Base-by-base conservation (phyloP, 2,329 filamentous ascomycete species). In the Penicillium brasilianum region DNA sequence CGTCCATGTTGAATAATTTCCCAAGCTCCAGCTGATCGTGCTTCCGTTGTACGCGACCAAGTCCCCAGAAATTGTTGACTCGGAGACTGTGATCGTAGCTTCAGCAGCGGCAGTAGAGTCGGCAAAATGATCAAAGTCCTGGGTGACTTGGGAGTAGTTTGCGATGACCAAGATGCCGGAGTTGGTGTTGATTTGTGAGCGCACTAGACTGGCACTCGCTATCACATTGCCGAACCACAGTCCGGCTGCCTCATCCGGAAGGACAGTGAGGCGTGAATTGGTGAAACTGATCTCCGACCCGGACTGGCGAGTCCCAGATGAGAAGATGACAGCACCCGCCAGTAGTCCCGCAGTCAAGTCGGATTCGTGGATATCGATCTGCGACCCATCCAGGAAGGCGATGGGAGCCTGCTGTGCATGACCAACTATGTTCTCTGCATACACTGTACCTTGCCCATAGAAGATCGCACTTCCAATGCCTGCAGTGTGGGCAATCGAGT, bases 221-320 rank as follows among this genome's bases (percentile, higher is more conserved):
- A 60, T 60, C n/a, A 57, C 53, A 48, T 60, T 57, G 3, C 58
- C 58, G 46, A 57, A 57, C 58, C 48, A 60, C 5, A 60, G 37
- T 3, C 53, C 53, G 2, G 53, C 58, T 32, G 36, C 53, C 18
- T 41, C 48, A 2, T 52, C 48, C 1, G 52, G 36, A 18, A 43
- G 37, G 7, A 51, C 46, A 10, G 46, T 25, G 3, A 60, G 36
- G 14, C 46, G 20, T 14, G 53, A 52, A 13, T 53, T 34, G 9
- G 37, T 48, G 1, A 60, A 46, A 22, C 13, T 56, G 39, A 57
- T 22, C 11, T 28, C 3, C 1, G 53, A 56, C 7, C 58, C 58
- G 13, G 52, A 56, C n/a, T 37, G n/a, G 4, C 53, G 53, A n/a
- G 36, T 25, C 1, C 52, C 52, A 18, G 53, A 60, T 1, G 52